Conservation (phyloP, 1,284 basidiomycete genomes). For the Exsudoporus floridanus region DNA sequence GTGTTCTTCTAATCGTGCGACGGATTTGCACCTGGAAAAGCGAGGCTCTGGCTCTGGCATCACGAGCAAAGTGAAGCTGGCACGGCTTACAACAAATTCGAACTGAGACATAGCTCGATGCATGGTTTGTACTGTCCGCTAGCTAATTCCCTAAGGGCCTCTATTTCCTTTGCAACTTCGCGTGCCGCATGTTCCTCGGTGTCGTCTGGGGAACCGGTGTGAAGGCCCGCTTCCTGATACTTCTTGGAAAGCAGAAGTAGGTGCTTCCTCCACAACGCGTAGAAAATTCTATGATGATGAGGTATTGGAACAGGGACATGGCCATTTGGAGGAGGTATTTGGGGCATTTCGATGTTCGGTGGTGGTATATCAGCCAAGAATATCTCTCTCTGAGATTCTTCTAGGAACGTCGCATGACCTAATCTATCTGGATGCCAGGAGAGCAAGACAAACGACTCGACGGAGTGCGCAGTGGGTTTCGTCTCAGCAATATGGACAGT, state of each 20-base stretch:
- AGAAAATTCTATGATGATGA: constrained; percentile 26
- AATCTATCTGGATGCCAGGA: constrained; percentile 66
- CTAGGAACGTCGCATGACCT: constrained; percentile 80
- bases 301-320: constrained; percentile 21
- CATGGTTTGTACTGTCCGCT: constrained; percentile 48
- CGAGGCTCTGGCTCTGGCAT: background rate
- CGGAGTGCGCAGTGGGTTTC: constrained; percentile 41
- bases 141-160: constrained; percentile 15
- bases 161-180: constrained; percentile 31
- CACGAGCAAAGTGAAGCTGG: background rate
- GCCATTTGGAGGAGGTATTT: constrained; percentile 22
- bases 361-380: constrained; percentile 45
- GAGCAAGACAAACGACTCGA: constrained; percentile 66
- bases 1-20: constrained; percentile 60
- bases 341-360: constrained; percentile 11
- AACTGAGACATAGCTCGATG: constrained; percentile 80
- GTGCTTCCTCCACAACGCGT: constrained; percentile 28
- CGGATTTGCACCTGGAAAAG: constrained; percentile 63
- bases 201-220: constrained; percentile 9
- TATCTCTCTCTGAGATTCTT: constrained; percentile 54
- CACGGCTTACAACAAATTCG: constrained; percentile 66
- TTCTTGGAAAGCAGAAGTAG: constrained; percentile 22
- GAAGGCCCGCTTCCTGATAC: constrained; percentile 15
- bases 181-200: constrained; percentile 20
- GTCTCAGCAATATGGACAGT: constrained; percentile 83